Percentiles rank a stretch among this genome's conserved stretches.
These are phyloP conservation scores for Lachancea kluyveri DNA, from an alignment of 805 yeast species.

Conservation along the genomic window DNA sequence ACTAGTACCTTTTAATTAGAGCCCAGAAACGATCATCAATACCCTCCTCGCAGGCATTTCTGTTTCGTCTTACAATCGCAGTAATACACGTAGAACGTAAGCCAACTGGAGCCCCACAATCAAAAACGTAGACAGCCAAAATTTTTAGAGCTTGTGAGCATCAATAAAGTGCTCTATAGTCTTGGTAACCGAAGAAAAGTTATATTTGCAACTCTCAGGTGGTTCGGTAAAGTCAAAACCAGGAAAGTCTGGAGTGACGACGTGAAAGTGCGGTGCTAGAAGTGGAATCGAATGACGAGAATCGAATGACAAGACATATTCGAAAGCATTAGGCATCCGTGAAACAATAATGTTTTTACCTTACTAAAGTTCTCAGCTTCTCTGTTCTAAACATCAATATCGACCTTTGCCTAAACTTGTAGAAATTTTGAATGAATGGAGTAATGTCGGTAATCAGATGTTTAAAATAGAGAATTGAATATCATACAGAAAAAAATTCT, in stretches of 20 bases:
- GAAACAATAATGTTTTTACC: conserved; percentile 34
- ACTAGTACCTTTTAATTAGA: conserved; percentile 32
- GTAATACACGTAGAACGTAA: conserved; percentile 28
- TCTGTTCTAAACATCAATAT: conserved; percentile 32
- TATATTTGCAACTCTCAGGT: conserved; percentile 25
- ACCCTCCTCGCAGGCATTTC: conserved; percentile 41
- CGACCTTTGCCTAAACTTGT: conserved; percentile 2
- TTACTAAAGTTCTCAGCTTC: conserved; percentile 35
- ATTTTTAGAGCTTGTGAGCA: conserved; percentile 21
- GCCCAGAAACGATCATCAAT: conserved; percentile 35
- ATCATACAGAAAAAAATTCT: too few relatives aligned
- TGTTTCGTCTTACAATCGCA: conserved; percentile 36
- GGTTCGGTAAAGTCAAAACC: conserved; percentile 35
- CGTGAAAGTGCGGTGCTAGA: conserved; percentile 32
- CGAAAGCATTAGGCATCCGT: conserved; percentile 42
- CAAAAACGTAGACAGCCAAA: conserved; percentile 35
- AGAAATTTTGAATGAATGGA: conserved; percentile 4
- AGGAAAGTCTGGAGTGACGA: conserved; percentile 42
- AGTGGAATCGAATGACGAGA: conserved; percentile 34
- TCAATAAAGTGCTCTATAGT: conserved; percentile 30
- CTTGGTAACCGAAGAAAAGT: conserved; percentile 31
- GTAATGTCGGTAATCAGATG: too few relatives aligned
- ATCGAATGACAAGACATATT: too few relatives aligned
- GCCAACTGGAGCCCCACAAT: conserved; percentile 42
- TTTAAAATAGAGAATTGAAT: neutral